phyloP scores from a whole-genome alignment of 169 alveolate genomes.

The Plasmodium fragile region DNA sequence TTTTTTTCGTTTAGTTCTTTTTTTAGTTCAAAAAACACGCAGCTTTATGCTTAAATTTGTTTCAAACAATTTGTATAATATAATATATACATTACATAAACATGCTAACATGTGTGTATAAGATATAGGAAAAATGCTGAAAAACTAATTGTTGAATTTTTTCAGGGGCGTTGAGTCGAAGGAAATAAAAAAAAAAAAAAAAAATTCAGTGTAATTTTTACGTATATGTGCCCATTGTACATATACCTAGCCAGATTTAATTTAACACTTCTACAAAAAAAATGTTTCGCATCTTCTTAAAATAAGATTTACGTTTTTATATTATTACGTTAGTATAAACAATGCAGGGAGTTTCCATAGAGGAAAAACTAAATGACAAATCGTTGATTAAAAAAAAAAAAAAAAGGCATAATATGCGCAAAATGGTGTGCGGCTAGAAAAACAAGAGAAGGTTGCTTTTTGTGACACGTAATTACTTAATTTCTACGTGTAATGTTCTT shows the following conservation, averaged over 20 bases:
- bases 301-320: background rate
- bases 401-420: background rate
- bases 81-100: background rate
- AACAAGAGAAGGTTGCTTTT: background rate
- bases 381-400: background rate
- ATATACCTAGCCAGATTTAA: background rate
- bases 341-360: background rate
- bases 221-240: background rate
- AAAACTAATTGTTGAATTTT: background rate
- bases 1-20: background rate
- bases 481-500: constrained; percentile 86
- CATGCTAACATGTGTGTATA: background rate
- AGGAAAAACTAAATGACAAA: background rate
- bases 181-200: background rate
- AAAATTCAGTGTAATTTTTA: background rate
- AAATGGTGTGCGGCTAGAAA: background rate
- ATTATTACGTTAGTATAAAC: background rate
- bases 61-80: background rate
- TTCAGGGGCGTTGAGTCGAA: background rate
- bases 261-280: background rate
- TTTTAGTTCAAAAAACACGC: background rate
- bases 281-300: background rate
- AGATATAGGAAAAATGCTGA: background rate
- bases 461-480: constrained; percentile 44
- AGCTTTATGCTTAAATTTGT: background rate